Conservation (phyloP, 495 filamentous ascomycete species). For the Recurvomyces mirabilis region DNA sequence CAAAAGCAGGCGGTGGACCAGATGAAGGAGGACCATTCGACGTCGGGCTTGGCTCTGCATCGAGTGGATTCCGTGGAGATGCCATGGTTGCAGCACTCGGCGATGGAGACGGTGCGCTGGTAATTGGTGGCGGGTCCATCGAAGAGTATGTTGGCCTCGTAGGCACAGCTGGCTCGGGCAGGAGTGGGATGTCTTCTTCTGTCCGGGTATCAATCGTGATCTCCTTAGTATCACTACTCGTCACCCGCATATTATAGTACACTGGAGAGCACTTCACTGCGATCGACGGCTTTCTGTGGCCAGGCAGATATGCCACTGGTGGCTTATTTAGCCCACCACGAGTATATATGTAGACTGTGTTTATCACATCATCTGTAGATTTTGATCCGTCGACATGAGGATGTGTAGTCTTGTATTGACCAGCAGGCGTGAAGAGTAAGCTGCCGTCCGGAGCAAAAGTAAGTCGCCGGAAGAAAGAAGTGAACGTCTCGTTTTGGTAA, state of each 20-base stretch:
- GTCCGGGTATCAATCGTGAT: slow-evolving; percentile 91
- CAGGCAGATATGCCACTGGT: slow-evolving; percentile 92
- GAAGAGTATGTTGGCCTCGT: slow-evolving; percentile 37
- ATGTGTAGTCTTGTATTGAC: slow-evolving; percentile 81
- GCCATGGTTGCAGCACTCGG: slow-evolving; percentile 37
- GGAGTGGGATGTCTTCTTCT: slow-evolving; percentile 68
- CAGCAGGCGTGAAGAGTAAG: slow-evolving; percentile 87
- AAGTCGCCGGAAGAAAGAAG: slow-evolving; percentile 89
- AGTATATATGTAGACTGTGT: slow-evolving; percentile 97
- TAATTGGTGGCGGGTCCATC: slow-evolving; percentile 76
- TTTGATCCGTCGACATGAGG: slow-evolving; percentile 59
- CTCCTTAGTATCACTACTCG: slow-evolving; percentile 56
- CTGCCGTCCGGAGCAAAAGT: slow-evolving; percentile 95
- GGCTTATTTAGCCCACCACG: slow-evolving; percentile 94
- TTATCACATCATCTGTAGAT: slow-evolving; percentile 72
- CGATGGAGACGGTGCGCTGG: slow-evolving; percentile 37
- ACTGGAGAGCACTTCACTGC: slow-evolving; percentile 90
- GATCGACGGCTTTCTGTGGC: slow-evolving; percentile 96
- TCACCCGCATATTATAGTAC: slow-evolving; percentile 68
- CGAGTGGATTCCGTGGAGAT: slow-evolving; percentile 40
- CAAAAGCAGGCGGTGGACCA: slow-evolving; percentile 49
- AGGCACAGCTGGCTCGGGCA: slow-evolving; percentile 71
- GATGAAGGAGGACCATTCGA: slow-evolving; percentile 46
- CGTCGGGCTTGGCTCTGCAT: slow-evolving; percentile 41
- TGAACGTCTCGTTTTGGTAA: slow-evolving; percentile 95